Evolutionary conservation across 805 yeast species (phyloP), one percentile per base, ranked within the genome.

Genomic region (Yarrowia sp.): DNA sequence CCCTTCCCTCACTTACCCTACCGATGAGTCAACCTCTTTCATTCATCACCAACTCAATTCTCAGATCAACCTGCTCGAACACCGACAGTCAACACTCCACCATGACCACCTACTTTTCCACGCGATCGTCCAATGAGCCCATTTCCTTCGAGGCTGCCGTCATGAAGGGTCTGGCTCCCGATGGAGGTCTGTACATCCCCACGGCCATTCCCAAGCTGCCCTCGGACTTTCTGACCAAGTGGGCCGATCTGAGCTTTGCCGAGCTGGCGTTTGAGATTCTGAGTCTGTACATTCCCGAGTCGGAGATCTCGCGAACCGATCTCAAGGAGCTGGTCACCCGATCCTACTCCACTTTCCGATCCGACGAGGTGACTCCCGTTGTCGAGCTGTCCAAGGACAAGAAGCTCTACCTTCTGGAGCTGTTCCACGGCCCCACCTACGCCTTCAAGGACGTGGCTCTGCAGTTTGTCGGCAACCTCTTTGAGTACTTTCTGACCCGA

Each of bases 381-480:
- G 78, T 79, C 47, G 76, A 80, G 47, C 82, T 89, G 65, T 84
- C 90, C 69, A 87, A 87, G 71, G 81, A 81, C 53, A 74, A 81
- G 68, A 81, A 85, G 60, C 80, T 94, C 70, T 89, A 91, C 76
- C 80, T 95, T 68, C 83, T 95, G 74, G 99, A 95, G 80, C 83
- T 95, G 69, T 95, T 95, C 87, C 99, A 95, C 76, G 99, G 99
- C 43, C 99, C 99, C 71, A 95, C 99, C 4, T 95, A 94, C 76
- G 99, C 99, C 15, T 95, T 95, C 84, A 95, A 95, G 79, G 99
- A 95, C 78, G 99, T 95, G 71, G 99, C 99, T 5, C 84, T 95
- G 76, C 99, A 95, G 79, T 94, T 95, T 78, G 96, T 95, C 60
- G 99, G 99, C 73, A 95, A 95, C 81, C 82, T 95, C 72, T 95